These are phyloP conservation scores for Phaseolus lunatus DNA, from an alignment of 306 rosid genomes.

Conservation along the genomic window DNA sequence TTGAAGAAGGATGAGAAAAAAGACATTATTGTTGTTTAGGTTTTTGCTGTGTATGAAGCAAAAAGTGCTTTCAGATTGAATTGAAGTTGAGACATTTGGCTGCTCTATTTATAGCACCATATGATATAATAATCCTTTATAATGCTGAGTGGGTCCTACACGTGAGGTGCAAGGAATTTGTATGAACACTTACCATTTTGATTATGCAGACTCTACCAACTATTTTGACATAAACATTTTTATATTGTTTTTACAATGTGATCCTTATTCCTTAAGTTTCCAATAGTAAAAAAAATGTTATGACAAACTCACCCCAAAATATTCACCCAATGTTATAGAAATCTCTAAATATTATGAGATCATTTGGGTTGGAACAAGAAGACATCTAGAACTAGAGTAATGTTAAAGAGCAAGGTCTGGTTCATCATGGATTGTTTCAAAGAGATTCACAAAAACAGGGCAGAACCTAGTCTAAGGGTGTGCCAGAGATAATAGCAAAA, in stretches of 20 bases:
- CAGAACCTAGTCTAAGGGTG: too few relatives aligned
- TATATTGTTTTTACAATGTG: too few relatives aligned
- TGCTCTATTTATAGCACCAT: not conserved
- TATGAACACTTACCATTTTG: not conserved
- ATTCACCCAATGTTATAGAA: too few relatives aligned
- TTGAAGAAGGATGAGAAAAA: not conserved
- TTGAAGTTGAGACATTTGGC: not conserved
- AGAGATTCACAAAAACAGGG: too few relatives aligned
- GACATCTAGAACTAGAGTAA: too few relatives aligned
- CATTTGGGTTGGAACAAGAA: too few relatives aligned
- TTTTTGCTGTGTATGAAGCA: not conserved
- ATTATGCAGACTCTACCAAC: not conserved
- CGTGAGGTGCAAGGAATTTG: not conserved
- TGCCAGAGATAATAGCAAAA: too few relatives aligned
- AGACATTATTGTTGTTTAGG: not conserved
- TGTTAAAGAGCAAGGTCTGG: too few relatives aligned
- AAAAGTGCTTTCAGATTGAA: not conserved
- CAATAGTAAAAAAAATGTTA: not conserved
- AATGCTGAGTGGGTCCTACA: not conserved
- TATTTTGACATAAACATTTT: not conserved
- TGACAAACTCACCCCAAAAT: too few relatives aligned
- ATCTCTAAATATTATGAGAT: too few relatives aligned
- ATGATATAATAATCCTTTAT: not conserved
- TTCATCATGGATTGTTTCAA: too few relatives aligned
- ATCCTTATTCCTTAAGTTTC: too few relatives aligned